These are phyloP conservation scores for Lodderomyces margitis DNA, from an alignment of 1,139 yeast genomes.

Conservation along the genomic window DNA sequence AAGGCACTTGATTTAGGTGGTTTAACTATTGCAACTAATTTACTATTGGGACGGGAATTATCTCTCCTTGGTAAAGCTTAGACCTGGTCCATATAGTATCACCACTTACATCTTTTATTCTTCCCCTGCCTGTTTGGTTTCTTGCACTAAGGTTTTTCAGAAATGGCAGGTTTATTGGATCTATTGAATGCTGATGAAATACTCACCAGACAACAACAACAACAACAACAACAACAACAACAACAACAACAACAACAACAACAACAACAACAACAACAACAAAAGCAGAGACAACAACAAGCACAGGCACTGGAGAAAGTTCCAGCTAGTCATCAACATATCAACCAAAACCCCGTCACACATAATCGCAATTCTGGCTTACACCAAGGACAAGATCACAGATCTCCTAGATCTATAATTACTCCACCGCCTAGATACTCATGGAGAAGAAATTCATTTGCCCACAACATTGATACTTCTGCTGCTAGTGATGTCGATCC, in stretches of 20 bases:
- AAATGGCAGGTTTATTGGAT: slow-evolving; percentile 10
- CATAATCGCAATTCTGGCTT: neutral
- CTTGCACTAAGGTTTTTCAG: neutral
- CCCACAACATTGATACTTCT: neutral
- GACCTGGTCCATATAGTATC: too few species aligned
- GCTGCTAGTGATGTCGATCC: too few species aligned
- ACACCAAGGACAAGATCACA: neutral
- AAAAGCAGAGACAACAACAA: neutral
- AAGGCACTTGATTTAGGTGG: neutral
- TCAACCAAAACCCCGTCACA: slow-evolving; percentile 1
- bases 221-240: too few species aligned
- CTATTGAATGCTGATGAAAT: slow-evolving; percentile 10
- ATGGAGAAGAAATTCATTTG: neutral
- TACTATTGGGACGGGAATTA: too few species aligned
- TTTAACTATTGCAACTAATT: too few species aligned
- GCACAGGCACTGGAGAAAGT: neutral
- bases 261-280: neutral
- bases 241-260: neutral
- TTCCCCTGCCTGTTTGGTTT: neutral
- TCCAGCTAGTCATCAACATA: neutral
- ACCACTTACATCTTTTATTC: too few species aligned
- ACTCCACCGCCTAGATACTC: neutral
- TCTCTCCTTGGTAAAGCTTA: too few species aligned
- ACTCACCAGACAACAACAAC: slow-evolving; percentile 2
- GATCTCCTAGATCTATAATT: neutral